These are phyloP conservation scores for Boletus pseudopeckii DNA, from an alignment of 768 basidiomycete species.

Conservation along the genomic window DNA sequence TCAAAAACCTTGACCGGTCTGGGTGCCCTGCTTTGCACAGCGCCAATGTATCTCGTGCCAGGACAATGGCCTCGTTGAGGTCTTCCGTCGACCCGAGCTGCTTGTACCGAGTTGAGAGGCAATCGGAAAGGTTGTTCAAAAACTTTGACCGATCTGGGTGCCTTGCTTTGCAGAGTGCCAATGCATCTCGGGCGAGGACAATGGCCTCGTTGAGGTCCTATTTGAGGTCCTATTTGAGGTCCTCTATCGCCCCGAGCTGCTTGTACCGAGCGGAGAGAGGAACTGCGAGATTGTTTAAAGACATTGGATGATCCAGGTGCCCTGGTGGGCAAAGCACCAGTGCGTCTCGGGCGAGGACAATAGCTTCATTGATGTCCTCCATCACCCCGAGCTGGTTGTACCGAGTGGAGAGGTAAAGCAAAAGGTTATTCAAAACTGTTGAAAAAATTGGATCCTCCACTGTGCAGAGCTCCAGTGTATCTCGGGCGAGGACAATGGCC, in stretches of 20 bases:
- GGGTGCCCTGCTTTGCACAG: no score
- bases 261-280: not conserved
- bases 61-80: not conserved
- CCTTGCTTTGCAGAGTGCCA: not conserved
- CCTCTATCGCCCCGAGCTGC: not conserved
- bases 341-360: no score
- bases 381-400: no score
- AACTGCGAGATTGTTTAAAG: not conserved
- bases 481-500: not conserved
- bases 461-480: not conserved
- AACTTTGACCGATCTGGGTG: not conserved
- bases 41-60: not conserved
- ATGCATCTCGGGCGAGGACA: not conserved
- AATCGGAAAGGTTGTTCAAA: not conserved
- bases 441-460: no score
- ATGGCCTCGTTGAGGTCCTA: not conserved
- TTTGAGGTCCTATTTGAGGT: no score
- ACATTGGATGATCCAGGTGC: no score
- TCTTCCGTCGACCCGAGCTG: not conserved
- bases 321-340: no score
- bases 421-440: not conserved
- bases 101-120: not conserved
- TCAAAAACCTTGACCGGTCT: not conserved
- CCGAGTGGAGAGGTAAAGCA: not conserved
- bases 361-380: not conserved